Evolutionary conservation across 371 early-diverging fungal genomes (phyloP), one percentile per base, ranked within the genome.

Genomic region (Lichtheimia ornata): DNA sequence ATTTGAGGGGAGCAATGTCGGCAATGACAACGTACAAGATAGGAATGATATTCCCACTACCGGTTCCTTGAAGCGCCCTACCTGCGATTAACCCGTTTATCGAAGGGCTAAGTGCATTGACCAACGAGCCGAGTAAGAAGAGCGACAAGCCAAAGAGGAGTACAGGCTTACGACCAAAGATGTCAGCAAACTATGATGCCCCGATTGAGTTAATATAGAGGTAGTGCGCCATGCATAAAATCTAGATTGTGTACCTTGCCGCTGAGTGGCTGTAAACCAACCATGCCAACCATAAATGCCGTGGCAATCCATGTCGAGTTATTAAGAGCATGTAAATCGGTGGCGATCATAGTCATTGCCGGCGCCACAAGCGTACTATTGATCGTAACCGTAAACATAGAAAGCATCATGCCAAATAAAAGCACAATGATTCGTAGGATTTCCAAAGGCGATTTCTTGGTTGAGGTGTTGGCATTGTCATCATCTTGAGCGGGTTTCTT

Each of bases 281-380:
- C 87, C n/a, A 76, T 73, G 6, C 85, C 74, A 20, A 88, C 70
- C 17, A 88, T 56, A 52, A 82, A 87, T 20, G 81, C 57, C 5
- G 62, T 66, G 6, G 62, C 62, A 58, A 58, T 61, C 59, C 61
- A 61, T 4, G 58, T 66, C 35, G 61, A 58, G 64, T 40, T 76
- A 11, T 24, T 41, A 6, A 30, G 18, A 22, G 51, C 58, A 40
- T 62, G 17, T 2, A 63, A 53, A 11, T 63, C 56, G 2, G 57
- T 59, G 11, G 60, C 56, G 28, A 67, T 60, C 14, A 56, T 50
- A 13, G 27, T 55, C 55, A 55, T 53, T 12, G 53, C 61, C 5
- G 63, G 89, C 5, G 92, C 89, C 43, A 94, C 83, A 28, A 94
- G 86, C 1, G 91, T 91, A 41, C 82, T 81, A 63, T 92, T 91